Conservation (phyloP, 345 rosid genomes). For the Eucalyptus cladocalyx region DNA sequence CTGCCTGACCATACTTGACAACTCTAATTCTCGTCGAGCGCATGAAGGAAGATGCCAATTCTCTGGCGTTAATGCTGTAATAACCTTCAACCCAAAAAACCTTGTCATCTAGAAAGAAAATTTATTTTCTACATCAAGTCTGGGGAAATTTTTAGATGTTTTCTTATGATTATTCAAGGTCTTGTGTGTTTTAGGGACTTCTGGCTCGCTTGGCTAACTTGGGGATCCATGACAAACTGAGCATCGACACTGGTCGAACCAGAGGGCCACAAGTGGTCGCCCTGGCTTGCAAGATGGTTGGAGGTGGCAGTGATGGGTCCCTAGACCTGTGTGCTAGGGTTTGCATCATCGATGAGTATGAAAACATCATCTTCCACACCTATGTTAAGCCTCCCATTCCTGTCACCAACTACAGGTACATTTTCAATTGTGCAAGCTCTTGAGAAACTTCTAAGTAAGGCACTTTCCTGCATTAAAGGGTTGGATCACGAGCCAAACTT, state of each 20-base stretch:
- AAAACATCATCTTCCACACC: slow-evolving; percentile 62
- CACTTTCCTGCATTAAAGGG: background rate
- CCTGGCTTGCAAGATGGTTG: slow-evolving; percentile 87
- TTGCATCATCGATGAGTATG: slow-evolving; percentile 67
- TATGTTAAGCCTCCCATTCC: slow-evolving; percentile 67
- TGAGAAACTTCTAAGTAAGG: background rate
- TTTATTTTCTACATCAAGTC: background rate
- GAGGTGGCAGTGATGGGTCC: slow-evolving; percentile 91
- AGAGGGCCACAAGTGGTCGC: slow-evolving; percentile 57
- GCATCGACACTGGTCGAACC: slow-evolving; percentile 20
- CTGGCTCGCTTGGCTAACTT: slow-evolving; percentile 44
- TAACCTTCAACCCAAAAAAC: background rate
- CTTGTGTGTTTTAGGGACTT: slow-evolving; percentile 23
- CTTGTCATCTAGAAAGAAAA: background rate
- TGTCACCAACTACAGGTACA: slow-evolving; percentile 67
- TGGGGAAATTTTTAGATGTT: background rate
- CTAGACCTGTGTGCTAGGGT: slow-evolving; percentile 72
- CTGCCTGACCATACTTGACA: slow-evolving; percentile 57
- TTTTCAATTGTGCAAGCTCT: background rate
- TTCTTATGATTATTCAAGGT: background rate
- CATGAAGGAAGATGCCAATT: slow-evolving; percentile 83
- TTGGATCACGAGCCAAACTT: background rate
- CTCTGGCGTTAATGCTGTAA: slow-evolving; percentile 23
- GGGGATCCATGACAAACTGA: slow-evolving; percentile 48
- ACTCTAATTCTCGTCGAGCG: slow-evolving; percentile 40